Evolutionary conservation across 768 basidiomycete genomes (phyloP).

Genomic region (Coprinopsis strossmayeri): DNA sequence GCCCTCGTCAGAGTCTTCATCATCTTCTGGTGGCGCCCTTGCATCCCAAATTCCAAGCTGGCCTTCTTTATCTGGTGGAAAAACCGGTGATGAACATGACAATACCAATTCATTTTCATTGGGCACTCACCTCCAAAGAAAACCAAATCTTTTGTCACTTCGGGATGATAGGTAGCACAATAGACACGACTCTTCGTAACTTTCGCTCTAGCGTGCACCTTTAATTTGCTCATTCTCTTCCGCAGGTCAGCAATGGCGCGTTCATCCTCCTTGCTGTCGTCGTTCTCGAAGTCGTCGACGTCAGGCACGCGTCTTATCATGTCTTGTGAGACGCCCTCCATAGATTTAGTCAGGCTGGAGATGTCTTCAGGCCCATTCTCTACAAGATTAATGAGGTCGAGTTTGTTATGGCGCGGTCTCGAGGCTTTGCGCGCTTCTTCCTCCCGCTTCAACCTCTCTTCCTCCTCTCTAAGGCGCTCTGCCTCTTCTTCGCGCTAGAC

Average conservation of each 20-base stretch:
- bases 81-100: neutral
- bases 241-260: slow-evolving; percentile 47
- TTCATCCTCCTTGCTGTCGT: slow-evolving; percentile 40
- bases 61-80: slow-evolving; percentile 66
- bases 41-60: slow-evolving; percentile 86
- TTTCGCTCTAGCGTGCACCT: slow-evolving; percentile 72
- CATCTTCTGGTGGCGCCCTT: slow-evolving; percentile 53
- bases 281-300: slow-evolving; percentile 47
- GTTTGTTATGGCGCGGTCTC: slow-evolving; percentile 59
- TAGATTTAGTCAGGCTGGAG: slow-evolving; percentile 34
- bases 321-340: slow-evolving; percentile 33
- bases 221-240: slow-evolving; percentile 46
- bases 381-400: slow-evolving; percentile 51
- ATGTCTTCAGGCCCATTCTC: slow-evolving; percentile 43
- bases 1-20: slow-evolving; percentile 57
- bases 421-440: slow-evolving; percentile 58
- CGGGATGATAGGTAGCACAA: slow-evolving; percentile 76
- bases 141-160: slow-evolving; percentile 72
- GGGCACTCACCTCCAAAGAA: slow-evolving; percentile 70
- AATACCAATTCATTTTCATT: neutral
- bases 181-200: slow-evolving; percentile 73
- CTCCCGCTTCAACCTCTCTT: slow-evolving; percentile 53
- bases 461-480: slow-evolving; percentile 47
- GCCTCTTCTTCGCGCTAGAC: slow-evolving; percentile 46
- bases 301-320: slow-evolving; percentile 34